A percentile compares a stretch with the other conserved stretches of the same genome.
Conservation (phyloP, 306 rosid genomes). For the Sphenostylis stenocarpa region DNA sequence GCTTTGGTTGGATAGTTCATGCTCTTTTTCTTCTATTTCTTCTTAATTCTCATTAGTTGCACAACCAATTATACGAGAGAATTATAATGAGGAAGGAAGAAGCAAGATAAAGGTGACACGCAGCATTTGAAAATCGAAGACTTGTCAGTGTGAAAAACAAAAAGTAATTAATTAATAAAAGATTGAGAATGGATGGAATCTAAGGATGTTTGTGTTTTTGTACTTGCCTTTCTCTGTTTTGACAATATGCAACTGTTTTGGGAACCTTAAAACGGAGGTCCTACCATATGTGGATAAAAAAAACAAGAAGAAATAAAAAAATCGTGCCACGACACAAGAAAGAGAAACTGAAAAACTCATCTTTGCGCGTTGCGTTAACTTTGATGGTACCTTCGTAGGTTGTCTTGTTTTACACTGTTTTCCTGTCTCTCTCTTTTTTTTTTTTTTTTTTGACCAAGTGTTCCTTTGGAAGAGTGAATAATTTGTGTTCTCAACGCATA, state of each 20-base stretch:
- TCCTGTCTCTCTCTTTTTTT: not conserved
- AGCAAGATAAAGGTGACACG: constrained; percentile 24
- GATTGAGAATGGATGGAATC: constrained; percentile 29
- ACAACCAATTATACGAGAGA: constrained; percentile 28
- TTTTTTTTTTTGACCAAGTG: not conserved
- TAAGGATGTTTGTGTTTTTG: constrained; percentile 7
- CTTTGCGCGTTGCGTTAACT: not conserved
- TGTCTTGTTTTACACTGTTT: not conserved
- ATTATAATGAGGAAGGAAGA: not conserved
- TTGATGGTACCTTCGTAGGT: not conserved
- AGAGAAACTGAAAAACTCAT: not conserved
- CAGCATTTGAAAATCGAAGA: not conserved
- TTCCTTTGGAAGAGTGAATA: not conserved
- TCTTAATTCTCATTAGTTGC: constrained; percentile 20
- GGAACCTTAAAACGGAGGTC: constrained; percentile 11
- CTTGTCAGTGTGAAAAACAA: not conserved
- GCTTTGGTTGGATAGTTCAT: constrained; percentile 32
- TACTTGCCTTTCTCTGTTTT: not conserved
- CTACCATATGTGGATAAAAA: not conserved
- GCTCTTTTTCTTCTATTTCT: constrained; percentile 42
- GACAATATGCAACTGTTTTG: constrained; percentile 37
- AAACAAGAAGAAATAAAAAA: not conserved
- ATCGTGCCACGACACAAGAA: not conserved
- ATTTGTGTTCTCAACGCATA: not conserved
- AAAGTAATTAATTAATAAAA: not conserved